phyloP scores from a whole-genome alignment of 495 filamentous ascomycete species.

The Aspergillus sclerotiicarbonarius region DNA sequence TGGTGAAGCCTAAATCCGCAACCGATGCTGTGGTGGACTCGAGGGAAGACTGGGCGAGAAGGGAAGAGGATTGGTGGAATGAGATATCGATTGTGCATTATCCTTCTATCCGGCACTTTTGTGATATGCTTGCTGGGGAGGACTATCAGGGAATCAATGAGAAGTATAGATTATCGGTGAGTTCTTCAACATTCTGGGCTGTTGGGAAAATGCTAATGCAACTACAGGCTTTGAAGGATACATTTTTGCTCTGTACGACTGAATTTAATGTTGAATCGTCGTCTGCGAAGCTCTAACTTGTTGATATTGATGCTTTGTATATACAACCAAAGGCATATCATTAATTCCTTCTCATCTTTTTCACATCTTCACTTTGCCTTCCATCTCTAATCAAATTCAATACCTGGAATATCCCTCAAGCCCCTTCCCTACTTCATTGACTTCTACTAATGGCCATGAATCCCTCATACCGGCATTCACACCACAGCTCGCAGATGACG shows the following conservation, averaged over 20 bases:
- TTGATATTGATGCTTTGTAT: neutral
- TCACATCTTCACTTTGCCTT: too few relatives aligned
- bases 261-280: constrained; percentile 48
- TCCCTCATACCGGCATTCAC: too few relatives aligned
- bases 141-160: constrained; percentile 66
- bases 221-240: constrained; percentile 52
- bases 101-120: constrained; percentile 61
- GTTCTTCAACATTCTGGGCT: constrained; percentile 11
- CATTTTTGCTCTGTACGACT: constrained; percentile 60
- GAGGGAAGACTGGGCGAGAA: constrained; percentile 23
- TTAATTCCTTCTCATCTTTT: too few relatives aligned
- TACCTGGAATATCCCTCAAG: too few relatives aligned
- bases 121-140: constrained; percentile 59
- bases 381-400: too few relatives aligned
- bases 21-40: constrained; percentile 24
- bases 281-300: constrained; percentile 25
- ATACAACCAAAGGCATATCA: neutral
- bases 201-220: neutral
- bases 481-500: too few relatives aligned
- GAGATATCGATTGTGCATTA: constrained; percentile 66
- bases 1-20: constrained; percentile 32
- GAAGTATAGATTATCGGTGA: constrained; percentile 49
- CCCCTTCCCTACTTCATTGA: too few relatives aligned
- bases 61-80: constrained; percentile 47
- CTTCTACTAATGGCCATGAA: too few relatives aligned